Conservation (phyloP, 2,329 filamentous ascomycete species). For the Helotiales sp. region DNA sequence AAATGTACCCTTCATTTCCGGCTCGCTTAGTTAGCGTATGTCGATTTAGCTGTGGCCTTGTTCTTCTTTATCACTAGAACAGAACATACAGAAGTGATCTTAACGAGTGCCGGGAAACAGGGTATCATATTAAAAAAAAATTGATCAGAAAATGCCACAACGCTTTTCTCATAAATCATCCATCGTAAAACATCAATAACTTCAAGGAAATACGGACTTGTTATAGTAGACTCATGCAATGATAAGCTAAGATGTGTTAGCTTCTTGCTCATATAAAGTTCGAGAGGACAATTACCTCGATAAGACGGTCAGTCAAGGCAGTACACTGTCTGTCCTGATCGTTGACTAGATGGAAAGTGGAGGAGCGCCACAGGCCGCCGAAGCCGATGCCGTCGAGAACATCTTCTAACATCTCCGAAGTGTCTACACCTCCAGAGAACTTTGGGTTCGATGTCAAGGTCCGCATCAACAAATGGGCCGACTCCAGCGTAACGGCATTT, state of each 20-base stretch:
- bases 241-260: slow-evolving; percentile 29
- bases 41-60: background rate
- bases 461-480: slow-evolving; percentile 64
- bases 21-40: background rate
- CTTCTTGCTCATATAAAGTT: background rate
- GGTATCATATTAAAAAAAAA: slow-evolving; percentile 30
- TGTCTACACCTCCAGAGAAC: slow-evolving; percentile 55
- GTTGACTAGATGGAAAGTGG: slow-evolving; percentile 41
- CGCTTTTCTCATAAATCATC: slow-evolving; percentile 27
- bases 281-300: slow-evolving; percentile 24
- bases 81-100: background rate
- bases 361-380: slow-evolving; percentile 61
- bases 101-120: slow-evolving; percentile 2
- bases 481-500: slow-evolving; percentile 61
- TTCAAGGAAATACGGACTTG: background rate
- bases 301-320: slow-evolving; percentile 32
- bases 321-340: slow-evolving; percentile 43
- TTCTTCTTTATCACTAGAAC: background rate
- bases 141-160: slow-evolving; percentile 5
- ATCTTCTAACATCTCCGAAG: slow-evolving; percentile 55
- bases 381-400: slow-evolving; percentile 66
- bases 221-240: slow-evolving; percentile 24
- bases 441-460: slow-evolving; percentile 60
- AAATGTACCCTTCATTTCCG: background rate
- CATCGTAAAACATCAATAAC: slow-evolving; percentile 20